A percentile compares a stretch with the other conserved stretches of the same genome.
phyloP scores from a whole-genome alignment of 495 filamentous ascomycete species.

The Neurospora sp. region DNA sequence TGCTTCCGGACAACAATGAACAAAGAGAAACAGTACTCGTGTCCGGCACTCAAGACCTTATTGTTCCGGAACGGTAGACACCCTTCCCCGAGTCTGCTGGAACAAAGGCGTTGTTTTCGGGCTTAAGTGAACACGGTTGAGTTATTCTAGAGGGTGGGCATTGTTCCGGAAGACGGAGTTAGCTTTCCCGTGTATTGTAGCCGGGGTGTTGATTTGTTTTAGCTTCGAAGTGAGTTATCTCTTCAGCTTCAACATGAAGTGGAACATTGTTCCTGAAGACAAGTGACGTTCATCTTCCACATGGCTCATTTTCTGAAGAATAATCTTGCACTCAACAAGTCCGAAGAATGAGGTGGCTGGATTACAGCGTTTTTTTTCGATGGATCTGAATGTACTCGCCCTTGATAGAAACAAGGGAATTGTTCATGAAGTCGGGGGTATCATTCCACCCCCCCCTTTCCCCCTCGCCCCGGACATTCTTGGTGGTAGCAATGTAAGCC shows the following conservation, averaged over 20 bases:
- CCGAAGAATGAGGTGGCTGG: too few relatives aligned
- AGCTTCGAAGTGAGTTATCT: background rate
- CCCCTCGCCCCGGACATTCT: too few relatives aligned
- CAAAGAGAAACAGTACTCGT: background rate
- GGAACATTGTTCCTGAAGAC: background rate
- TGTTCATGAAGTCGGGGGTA: too few relatives aligned
- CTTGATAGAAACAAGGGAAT: too few relatives aligned
- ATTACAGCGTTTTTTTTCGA: too few relatives aligned
- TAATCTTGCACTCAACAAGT: too few relatives aligned
- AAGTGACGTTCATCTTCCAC: background rate
- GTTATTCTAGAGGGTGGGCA: background rate
- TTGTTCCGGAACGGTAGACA: background rate
- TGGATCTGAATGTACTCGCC: too few relatives aligned
- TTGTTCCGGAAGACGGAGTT: background rate
- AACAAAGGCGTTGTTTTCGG: background rate
- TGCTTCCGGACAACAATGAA: background rate
- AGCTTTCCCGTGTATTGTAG: background rate
- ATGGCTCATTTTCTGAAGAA: background rate
- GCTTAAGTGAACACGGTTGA: background rate
- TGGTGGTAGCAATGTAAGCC: too few relatives aligned
- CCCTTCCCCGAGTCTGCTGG: background rate
- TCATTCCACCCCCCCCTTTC: too few relatives aligned
- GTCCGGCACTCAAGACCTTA: background rate
- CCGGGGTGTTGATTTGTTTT: background rate
- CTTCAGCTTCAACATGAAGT: background rate